Percentiles rank a stretch among this genome's conserved stretches.
Conservation (phyloP, 1,284 basidiomycete species). For the Trichosporon sp. region DNA sequence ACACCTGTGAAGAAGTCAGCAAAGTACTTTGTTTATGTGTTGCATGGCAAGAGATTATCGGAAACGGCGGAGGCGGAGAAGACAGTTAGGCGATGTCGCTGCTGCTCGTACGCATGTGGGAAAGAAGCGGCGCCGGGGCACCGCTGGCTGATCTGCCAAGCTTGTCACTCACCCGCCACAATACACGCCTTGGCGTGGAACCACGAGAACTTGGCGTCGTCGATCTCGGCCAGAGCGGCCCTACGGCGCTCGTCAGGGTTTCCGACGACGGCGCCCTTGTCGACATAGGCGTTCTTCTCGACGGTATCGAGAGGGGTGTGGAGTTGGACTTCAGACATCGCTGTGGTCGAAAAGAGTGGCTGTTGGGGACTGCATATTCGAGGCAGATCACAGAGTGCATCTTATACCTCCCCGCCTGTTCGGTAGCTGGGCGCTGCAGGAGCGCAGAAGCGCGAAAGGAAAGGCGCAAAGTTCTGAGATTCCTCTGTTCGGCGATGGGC, state of each 20-base stretch:
- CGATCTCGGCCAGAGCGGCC: conserved; percentile 68
- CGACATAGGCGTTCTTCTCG: conserved; percentile 12
- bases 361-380: neutral
- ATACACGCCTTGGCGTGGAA: conserved; percentile 50
- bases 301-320: neutral
- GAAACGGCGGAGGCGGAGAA: neutral
- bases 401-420: too few species aligned
- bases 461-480: too few species aligned
- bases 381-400: neutral
- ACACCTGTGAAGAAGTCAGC: conserved; percentile 25
- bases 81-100: too few species aligned
- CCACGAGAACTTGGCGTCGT: conserved; percentile 65
- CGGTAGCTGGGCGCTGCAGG: too few species aligned
- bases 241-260: conserved; percentile 53
- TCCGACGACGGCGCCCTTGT: conserved; percentile 6
- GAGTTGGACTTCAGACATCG: neutral
- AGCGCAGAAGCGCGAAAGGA: too few species aligned
- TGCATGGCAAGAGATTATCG: neutral
- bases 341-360: neutral
- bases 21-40: neutral
- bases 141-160: too few species aligned
- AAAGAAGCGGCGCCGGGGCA: neutral
- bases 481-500: neutral
- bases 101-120: too few species aligned
- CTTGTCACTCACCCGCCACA: conserved; percentile 44